Conservation (phyloP, 2,329 filamentous ascomycete genomes). For the Cytospora mali region DNA sequence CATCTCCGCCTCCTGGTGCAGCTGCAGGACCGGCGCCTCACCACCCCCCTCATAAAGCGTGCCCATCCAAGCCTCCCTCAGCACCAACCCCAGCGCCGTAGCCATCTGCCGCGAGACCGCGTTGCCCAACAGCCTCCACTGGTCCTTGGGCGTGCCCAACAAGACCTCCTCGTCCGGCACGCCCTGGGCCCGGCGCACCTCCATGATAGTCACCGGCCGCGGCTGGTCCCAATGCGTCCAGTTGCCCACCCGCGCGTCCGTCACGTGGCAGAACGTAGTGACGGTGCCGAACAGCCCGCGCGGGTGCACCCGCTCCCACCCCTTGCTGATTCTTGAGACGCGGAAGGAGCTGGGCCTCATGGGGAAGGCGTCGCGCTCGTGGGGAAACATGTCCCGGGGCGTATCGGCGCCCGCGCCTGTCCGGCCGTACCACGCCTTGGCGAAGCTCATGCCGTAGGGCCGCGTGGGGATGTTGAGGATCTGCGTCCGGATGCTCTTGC, state of each 20-base stretch:
- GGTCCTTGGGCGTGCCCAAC: slow-evolving; percentile 56
- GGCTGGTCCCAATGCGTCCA: slow-evolving; percentile 68
- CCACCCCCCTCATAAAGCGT: slow-evolving; percentile 38
- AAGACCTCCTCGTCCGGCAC: slow-evolving; percentile 72
- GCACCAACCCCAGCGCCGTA: slow-evolving; percentile 63
- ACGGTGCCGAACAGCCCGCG: slow-evolving; percentile 63
- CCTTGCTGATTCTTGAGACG: slow-evolving; percentile 43
- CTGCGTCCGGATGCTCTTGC: slow-evolving; percentile 42
- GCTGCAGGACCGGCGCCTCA: slow-evolving; percentile 3
- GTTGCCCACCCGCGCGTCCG: slow-evolving; percentile 53
- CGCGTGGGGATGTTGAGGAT: slow-evolving; percentile 61
- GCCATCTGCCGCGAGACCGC: slow-evolving; percentile 72
- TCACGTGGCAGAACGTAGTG: slow-evolving; percentile 53
- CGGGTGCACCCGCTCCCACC: slow-evolving; percentile 57
- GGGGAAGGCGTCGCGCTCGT: slow-evolving; percentile 47
- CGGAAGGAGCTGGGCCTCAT: slow-evolving; percentile 45
- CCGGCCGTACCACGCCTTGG: slow-evolving; percentile 43
- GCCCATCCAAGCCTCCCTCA: slow-evolving; percentile 60
- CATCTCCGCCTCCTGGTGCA: no score
- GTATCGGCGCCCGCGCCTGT: slow-evolving; percentile 6
- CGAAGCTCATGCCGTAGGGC: slow-evolving; percentile 58
- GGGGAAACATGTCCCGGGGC: slow-evolving; percentile 40
- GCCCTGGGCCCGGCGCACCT: slow-evolving; percentile 69
- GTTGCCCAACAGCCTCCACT: slow-evolving; percentile 74
- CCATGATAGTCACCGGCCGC: slow-evolving; percentile 65